Conservation (phyloP, 2,329 filamentous ascomycete species). For the Dryadomyces quercivorus region DNA sequence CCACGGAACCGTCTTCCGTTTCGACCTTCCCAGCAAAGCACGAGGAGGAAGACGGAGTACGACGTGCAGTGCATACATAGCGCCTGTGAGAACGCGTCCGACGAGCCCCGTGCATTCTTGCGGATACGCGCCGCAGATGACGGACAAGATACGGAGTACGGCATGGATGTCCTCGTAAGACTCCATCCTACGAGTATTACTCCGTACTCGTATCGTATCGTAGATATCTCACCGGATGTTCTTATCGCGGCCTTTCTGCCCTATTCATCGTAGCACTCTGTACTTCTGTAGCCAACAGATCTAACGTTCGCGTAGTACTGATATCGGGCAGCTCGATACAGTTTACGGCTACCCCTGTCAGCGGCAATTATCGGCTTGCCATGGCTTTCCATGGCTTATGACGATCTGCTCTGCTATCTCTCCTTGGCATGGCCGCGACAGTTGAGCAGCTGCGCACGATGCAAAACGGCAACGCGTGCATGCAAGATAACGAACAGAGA, state of each 20-base stretch:
- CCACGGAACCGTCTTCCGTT: background rate
- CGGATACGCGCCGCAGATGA: too few species aligned
- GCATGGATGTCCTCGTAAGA: too few species aligned
- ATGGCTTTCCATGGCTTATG: background rate
- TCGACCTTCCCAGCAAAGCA: background rate
- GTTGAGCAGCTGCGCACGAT: background rate
- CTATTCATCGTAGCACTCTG: too few species aligned
- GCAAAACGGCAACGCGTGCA: background rate
- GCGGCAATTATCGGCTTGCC: background rate
- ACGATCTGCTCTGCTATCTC: background rate
- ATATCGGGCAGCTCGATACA: too few species aligned
- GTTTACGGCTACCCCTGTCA: background rate
- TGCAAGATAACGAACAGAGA: background rate
- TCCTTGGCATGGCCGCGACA: background rate
- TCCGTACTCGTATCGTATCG: too few species aligned
- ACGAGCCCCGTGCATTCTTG: too few species aligned
- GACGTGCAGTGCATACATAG: background rate
- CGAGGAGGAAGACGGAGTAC: background rate
- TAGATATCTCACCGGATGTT: too few species aligned
- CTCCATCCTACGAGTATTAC: too few species aligned
- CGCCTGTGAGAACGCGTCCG: background rate
- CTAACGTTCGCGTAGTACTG: too few species aligned
- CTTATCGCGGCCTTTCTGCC: too few species aligned
- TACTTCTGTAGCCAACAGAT: too few species aligned
- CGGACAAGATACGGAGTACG: too few species aligned